Evolutionary conservation across 192 early-diverging fungal genomes (phyloP), one percentile per base, ranked within the genome.

Genomic region (Backusella parvicylindrica): DNA sequence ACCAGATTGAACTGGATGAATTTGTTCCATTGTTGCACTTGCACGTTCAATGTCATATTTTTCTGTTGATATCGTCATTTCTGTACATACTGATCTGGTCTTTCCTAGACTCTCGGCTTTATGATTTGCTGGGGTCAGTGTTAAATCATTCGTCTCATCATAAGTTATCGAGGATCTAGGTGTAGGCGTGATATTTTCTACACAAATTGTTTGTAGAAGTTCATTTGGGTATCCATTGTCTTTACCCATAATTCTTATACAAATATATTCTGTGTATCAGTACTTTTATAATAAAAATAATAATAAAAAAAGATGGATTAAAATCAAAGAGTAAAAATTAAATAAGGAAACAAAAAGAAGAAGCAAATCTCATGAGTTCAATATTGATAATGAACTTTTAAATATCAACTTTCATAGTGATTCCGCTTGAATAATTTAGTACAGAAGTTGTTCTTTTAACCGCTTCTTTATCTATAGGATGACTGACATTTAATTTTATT

Each of bases 141-240:
- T 68, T 9, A 68, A 38, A 37, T 36, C 66, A 2, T 60, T 60
- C 53, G 28, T 60, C 12, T 68, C 66, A 36, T 68, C 66, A 12
- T 68, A 68, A 28, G 53, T 60, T 60, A 60, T 60, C 8, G 66
- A 68, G 21, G 66, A 68, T 36, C 32, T 68, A 13, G 66, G 33
- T 13, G 66, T 38, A 60, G 53, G 26, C 13, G 53, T 60, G 26
- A 60, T 35, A 68, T 68, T 23, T 68, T 68, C 66, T 35, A 36
- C n/a, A 21, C 12, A n/a, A 26, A 38, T 6, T 18, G 21, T 35
- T 23, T 23, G 21, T 38, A 35, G 66, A 36, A 37, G n/a, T 68
- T 33, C n/a, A 37, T 33, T 36, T 38, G 66, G 32, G 32, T 37
- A 37, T 35, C 13, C 33, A 21, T 38, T 68, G 18, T 68, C 7